A percentile compares a stretch with the other conserved stretches of the same genome.
Conservation (phyloP, 129 eudicot species). For the Saussurea involucrata region DNA sequence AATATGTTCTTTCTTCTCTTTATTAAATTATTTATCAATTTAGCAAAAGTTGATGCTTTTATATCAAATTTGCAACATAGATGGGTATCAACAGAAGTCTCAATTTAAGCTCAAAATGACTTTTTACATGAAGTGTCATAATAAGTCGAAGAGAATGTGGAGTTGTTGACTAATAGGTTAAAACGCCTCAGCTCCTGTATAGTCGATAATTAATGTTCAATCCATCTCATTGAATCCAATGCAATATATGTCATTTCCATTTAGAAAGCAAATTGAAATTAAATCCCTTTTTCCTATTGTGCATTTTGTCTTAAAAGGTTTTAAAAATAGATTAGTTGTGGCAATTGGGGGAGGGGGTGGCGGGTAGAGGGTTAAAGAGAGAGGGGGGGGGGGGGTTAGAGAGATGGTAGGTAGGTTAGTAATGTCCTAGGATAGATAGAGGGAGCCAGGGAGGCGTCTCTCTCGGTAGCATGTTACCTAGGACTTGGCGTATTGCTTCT, state of each 20-base stretch:
- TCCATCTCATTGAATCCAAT: not conserved
- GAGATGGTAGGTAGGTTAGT: not conserved
- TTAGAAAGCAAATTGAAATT: not conserved
- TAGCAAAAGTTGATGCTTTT: constrained; percentile 1
- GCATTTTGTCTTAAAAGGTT: not conserved
- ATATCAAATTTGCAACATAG: not conserved
- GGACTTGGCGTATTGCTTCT: not conserved
- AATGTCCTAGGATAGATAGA: not conserved
- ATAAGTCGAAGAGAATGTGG: not conserved
- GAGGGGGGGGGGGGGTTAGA: not conserved
- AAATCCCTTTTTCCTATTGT: constrained; percentile 1
- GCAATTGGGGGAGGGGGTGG: not conserved
- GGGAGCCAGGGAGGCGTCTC: not conserved
- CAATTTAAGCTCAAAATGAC: not conserved
- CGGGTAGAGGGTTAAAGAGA: not conserved
- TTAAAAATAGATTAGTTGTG: not conserved
- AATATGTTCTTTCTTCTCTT: constrained; percentile 7
- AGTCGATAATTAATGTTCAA: not conserved
- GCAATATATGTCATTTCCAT: not conserved
- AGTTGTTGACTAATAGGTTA: not conserved
- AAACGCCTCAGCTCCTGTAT: not conserved
- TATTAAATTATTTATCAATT: not conserved
- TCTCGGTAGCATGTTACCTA: too few relatives aligned
- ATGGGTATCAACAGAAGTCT: not conserved
- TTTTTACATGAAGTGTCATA: not conserved